Conservation (phyloP, 768 basidiomycete genomes). For the Naganishia onofrii region DNA sequence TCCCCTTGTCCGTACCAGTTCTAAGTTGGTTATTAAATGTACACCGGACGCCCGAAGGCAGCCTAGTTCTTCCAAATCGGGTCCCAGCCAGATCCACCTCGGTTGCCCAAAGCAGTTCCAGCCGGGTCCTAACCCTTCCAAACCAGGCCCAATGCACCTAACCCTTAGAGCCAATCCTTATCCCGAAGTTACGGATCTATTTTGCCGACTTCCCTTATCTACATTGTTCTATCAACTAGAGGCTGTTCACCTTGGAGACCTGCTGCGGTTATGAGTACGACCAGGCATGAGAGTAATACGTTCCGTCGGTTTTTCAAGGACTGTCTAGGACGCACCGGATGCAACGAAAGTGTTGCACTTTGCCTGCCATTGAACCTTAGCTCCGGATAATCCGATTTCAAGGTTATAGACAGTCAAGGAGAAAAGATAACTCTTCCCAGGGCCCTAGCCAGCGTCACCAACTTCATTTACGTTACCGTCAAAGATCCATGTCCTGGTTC, state of each 20-base stretch:
- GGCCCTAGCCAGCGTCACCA: slow-evolving; percentile 64
- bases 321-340: slow-evolving; percentile 71
- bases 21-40: slow-evolving; percentile 69
- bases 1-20: slow-evolving; percentile 77
- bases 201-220: no score
- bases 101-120: slow-evolving; percentile 67
- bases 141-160: no score
- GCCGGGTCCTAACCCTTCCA: slow-evolving; percentile 52
- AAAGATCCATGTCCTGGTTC: no score
- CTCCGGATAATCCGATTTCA: slow-evolving; percentile 74
- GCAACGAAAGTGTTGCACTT: slow-evolving; percentile 68
- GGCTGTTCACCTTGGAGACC: no score
- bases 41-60: slow-evolving; percentile 63
- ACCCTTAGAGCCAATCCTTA: no score
- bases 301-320: slow-evolving; percentile 63
- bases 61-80: slow-evolving; percentile 58
- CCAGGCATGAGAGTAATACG: no score
- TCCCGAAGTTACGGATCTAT: no score
- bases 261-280: no score
- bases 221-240: no score
- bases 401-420: slow-evolving; percentile 70
- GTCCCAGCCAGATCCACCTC: slow-evolving; percentile 55
- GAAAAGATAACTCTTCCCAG: slow-evolving; percentile 77
- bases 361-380: slow-evolving; percentile 70
- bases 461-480: slow-evolving; percentile 68